These are phyloP conservation scores for Pseudocercospora ulei DNA, from an alignment of 2,329 filamentous ascomycete genomes.

Conservation along the genomic window DNA sequence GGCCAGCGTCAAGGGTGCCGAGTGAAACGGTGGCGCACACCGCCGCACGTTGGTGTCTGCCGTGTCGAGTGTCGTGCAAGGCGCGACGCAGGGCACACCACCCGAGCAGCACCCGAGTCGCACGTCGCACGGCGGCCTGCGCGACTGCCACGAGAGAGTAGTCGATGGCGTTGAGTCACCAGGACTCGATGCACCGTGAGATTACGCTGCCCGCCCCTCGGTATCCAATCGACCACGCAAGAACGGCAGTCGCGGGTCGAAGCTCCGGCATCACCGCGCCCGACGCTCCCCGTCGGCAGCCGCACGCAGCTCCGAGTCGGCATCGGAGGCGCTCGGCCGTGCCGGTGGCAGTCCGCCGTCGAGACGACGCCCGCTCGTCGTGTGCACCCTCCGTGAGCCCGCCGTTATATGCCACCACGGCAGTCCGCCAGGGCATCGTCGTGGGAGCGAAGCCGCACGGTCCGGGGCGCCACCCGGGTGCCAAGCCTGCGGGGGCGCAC, in stretches of 20 bases:
- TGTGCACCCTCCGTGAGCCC: no score
- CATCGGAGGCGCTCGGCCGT: no score
- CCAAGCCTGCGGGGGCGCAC: not conserved
- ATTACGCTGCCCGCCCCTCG: conserved; percentile 16
- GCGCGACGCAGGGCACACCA: conserved; percentile 22
- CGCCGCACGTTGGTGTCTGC: no score
- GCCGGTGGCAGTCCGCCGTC: no score
- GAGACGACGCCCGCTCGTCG: no score
- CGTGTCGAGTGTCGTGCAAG: conserved; percentile 28
- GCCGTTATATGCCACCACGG: no score
- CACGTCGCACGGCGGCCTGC: no score
- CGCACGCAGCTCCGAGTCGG: no score
- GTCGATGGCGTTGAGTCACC: conserved; percentile 17
- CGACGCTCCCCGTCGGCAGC: no score
- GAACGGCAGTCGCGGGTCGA: conserved; percentile 7
- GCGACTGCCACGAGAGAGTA: conserved; percentile 24
- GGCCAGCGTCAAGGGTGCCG: no score
- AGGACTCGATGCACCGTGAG: conserved; percentile 12
- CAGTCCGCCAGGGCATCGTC: no score
- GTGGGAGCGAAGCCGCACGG: conserved; percentile 2
- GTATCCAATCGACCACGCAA: conserved; percentile 20
- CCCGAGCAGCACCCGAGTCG: conserved; percentile 14
- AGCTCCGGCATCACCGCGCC: conserved; percentile 2
- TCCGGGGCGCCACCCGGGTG: not conserved
- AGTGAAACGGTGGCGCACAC: no score